A percentile compares a stretch with the other conserved stretches of the same genome.
These are phyloP conservation scores for Didymella segeticola DNA, from an alignment of 2,329 filamentous ascomycete genomes.

Conservation along the genomic window DNA sequence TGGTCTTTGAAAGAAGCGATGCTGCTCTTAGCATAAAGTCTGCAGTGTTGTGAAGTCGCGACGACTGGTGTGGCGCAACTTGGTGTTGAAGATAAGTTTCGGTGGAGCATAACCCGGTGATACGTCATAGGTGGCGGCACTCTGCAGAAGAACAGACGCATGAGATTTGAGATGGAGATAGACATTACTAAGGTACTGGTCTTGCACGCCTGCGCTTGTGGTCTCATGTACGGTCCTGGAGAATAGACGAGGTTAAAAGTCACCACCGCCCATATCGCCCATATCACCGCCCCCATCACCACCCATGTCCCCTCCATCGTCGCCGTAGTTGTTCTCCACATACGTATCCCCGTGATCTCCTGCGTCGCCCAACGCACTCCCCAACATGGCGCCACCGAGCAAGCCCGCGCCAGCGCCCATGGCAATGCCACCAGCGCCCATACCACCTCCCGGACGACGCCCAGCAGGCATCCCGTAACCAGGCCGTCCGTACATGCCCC, in stretches of 20 bases:
- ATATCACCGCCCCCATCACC: slow-evolving; percentile 7
- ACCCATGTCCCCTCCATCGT: slow-evolving; percentile 22
- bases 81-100: slow-evolving; percentile 19
- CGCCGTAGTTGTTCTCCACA: slow-evolving; percentile 39
- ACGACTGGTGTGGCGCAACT: slow-evolving; percentile 24
- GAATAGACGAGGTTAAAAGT: not conserved
- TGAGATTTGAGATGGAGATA: not conserved
- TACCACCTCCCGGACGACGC: slow-evolving; percentile 44
- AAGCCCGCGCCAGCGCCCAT: slow-evolving; percentile 83
- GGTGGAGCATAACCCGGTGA: slow-evolving; percentile 16
- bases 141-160: not conserved
- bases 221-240: not conserved
- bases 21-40: slow-evolving; percentile 30
- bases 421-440: slow-evolving; percentile 76
- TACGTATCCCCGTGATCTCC: slow-evolving; percentile 36
- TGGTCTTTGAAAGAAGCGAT: slow-evolving; percentile 26
- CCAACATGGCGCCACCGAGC: slow-evolving; percentile 77
- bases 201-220: not conserved
- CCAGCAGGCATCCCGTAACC: slow-evolving; percentile 28
- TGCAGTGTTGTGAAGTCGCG: not conserved
- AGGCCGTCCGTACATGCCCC: slow-evolving; percentile 22
- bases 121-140: slow-evolving; percentile 28
- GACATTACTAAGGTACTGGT: not conserved
- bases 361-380: slow-evolving; percentile 64
- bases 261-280: slow-evolving; percentile 1